Base-by-base conservation (phyloP, 768 basidiomycete species). In the Serendipita sp. region DNA sequence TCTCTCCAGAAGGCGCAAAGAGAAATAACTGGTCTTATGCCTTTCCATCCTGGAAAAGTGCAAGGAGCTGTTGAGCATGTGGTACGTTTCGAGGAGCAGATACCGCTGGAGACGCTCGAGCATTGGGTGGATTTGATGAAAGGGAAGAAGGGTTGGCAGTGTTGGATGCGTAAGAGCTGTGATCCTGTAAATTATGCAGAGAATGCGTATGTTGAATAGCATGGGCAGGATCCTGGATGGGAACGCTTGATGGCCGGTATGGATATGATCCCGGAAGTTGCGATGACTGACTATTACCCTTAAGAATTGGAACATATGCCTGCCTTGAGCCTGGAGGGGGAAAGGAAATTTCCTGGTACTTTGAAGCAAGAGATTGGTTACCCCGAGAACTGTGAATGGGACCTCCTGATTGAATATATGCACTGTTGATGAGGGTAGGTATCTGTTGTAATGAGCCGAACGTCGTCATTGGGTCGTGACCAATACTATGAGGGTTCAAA, bases 231-330 rank as follows among this genome's bases (percentile, higher is more conserved):
- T 60, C 55, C 36, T 60, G 55, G 27, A 60, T 33, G 11, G 55
- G 55, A 36, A 60, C 55, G 34, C 55, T 60, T 27, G 55, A 60
- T 31, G 55, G 55, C 11, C 55, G 55, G 34, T 60, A 60, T 37
- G 55, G 55, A 60, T 33, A 60, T 36, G 3, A 2, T 31, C 34
- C 23, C 4, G 55, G 55, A 60, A 23, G 34, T 3, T 3, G 2
- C 6, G n/a, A 18, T n/a, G 48, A 16, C 48, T 18, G 48, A 8
- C n/a, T n/a, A 8, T 50, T n/a, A 16, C 5, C 29, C 8, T 50
- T 18, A 2, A 50, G 48, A 50, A 34, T 11, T 31, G 55, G 55
- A 27, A 31, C 27, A 3, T n/a, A 4, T 52, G 48, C n/a, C 16
- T 31, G 48, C 48, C 48, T 52, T 18, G 48, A 52, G 10, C 18